Evolutionary conservation across 331 rosid genomes (phyloP).

Genomic region (Prunus yedoensis): DNA sequence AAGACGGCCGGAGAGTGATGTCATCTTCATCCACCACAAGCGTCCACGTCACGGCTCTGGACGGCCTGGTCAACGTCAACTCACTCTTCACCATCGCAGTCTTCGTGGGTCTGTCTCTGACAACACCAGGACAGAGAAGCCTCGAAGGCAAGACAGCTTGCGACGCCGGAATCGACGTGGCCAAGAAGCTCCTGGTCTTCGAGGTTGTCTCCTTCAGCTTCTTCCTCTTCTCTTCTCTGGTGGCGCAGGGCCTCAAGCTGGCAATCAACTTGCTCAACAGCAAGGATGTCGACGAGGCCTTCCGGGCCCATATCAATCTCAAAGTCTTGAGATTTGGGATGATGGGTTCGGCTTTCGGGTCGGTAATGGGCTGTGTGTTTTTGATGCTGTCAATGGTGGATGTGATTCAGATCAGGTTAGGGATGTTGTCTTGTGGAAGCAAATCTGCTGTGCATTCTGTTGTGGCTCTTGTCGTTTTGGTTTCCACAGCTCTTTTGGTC

Average conservation of each 20-base stretch:
- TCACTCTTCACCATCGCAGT: constrained; percentile 90
- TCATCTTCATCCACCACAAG: constrained; percentile 53
- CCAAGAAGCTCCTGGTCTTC: constrained; percentile 67
- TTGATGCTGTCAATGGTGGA: too few species aligned
- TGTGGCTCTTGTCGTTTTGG: too few species aligned
- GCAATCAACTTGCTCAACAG: constrained; percentile 75
- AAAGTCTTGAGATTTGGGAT: too few species aligned
- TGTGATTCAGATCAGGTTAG: too few species aligned
- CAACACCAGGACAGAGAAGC: constrained; percentile 61
- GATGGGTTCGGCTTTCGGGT: too few species aligned
- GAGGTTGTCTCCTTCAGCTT: constrained; percentile 88
- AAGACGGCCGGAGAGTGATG: constrained; percentile 1
- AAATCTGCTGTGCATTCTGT: too few species aligned
- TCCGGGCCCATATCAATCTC: constrained; percentile 63
- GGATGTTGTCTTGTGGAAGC: too few species aligned
- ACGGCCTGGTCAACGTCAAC: constrained; percentile 82
- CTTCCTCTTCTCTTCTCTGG: constrained; percentile 71
- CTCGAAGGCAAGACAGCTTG: constrained; percentile 56
- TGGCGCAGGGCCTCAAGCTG: constrained; percentile 83
- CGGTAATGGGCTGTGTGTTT: too few species aligned
- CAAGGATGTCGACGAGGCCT: constrained; percentile 64
- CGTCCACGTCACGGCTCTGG: constrained; percentile 84
- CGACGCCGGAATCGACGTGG: constrained; percentile 62
- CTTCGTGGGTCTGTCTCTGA: constrained; percentile 76
- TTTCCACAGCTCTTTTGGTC: too few species aligned